Evolutionary conservation across 768 basidiomycete genomes (phyloP), one percentile per base, ranked within the genome.

Genomic region (Boletellus emodensis): DNA sequence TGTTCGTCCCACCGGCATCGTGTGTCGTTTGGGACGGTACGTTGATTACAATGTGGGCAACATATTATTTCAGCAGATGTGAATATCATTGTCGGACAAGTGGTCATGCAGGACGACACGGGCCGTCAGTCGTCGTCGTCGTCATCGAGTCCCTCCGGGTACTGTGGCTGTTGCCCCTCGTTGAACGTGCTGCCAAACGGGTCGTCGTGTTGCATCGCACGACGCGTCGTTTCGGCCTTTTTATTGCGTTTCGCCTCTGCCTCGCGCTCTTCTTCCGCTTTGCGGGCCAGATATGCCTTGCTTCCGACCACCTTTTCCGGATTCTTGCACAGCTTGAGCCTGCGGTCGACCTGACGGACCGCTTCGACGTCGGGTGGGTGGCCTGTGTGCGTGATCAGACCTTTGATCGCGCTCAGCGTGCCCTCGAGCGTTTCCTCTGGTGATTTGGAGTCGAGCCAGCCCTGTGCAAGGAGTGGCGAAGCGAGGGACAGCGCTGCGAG

Each of bases 271-370:
- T 84, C 82, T 57, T 83, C 84, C n/a, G 75, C 81, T 56, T 81
- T 83, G 64, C 82, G 84, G 18, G 81, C 79, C 22, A 84, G 66
- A 66, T 87, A 93, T 3, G 90, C 87, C 53, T 82, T 85, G 54
- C 84, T 95, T n/a, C 93, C 94, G 12, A 84, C 82, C 6, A 95
- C 85, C 68, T 94, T 96, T 69, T 95, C 94, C 5, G 96, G 96
- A 61, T 99, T 98, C 65, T 93, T 90, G 75, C 95, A 97, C 34
- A 87, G 62, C 61, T 82, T 85, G 40, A 99, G 72, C 40, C 93
- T 76, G 62, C 86, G 80, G 66, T 99, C 96, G 7, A 98, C 85
- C 61, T 90, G 87, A 13, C 90, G 86, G 13, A 97, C 93, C 28
- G 79, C 75, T 52, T 92, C 92, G 12, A 95, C 75, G 51, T 90